Evolutionary conservation across 345 rosid species (phyloP), one percentile per base, ranked within the genome.

Genomic region (Sisymbrium irio): DNA sequence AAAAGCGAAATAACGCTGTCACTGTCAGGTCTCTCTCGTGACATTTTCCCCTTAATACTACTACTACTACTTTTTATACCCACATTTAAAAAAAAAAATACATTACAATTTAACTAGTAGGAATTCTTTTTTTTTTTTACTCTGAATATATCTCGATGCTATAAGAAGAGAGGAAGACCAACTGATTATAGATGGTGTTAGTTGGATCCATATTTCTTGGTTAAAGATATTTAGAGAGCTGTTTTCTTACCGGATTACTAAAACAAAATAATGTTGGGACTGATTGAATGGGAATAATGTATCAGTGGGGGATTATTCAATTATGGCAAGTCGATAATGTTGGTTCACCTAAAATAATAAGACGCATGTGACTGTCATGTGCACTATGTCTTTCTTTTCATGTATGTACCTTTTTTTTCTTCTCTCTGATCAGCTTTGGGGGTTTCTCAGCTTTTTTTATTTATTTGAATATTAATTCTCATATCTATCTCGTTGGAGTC

Each of bases 341-440:
- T 77, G 56, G 57, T 25, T 49, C 80, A 77, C 77, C 77, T 71
- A 71, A 27, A 70, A 62, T 69, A 62, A 36, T 54, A 55, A 10
- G 55, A 49, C 67, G 80, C 76, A 77, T 77, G 80, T 71, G 77
- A 59, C 70, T 57, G 73, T 71, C 77, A 65, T 71, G 73, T 77
- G 77, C 80, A 40, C 28, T 35, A 11, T 60, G 74, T 71, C 56
- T 63, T 30, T 11, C 62, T 68, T 27, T 75, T 5, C 11, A 7
- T 14, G 17, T 14, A 7, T 20, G 1, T 22, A 22, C 32, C 33
- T 11, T 59, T 59, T 60, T 22, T 41, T n/a, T 27, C n/a, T 1
- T 14, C 1, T 47, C 8, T 32, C 4, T 25, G 14, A 45, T 19
- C 14, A 22, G 5, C 55, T 59, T 67, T 59, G 44, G 14, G 51